Conservation (phyloP, 2,329 filamentous ascomycete genomes). For the Fusarium annulatum region DNA sequence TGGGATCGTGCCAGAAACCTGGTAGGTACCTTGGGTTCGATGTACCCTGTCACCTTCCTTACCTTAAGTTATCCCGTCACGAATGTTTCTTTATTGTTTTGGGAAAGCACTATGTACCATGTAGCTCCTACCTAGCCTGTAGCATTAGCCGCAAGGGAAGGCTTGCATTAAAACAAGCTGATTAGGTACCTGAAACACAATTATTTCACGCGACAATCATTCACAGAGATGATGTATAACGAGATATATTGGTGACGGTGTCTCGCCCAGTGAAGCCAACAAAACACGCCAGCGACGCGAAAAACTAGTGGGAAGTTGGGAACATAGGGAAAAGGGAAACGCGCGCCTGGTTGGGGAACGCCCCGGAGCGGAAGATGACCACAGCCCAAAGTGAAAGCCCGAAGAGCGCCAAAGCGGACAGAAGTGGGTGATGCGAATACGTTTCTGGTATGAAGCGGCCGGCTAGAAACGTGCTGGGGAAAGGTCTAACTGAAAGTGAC, state of each 20-base stretch:
- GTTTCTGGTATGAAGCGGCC: conserved; percentile 42
- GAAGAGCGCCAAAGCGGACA: conserved; percentile 42
- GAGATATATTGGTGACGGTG: conserved; percentile 6
- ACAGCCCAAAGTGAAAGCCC: conserved; percentile 38
- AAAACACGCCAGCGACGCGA: conserved; percentile 22
- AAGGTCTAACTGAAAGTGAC: conserved; percentile 35
- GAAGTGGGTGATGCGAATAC: conserved; percentile 42
- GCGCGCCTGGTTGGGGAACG: conserved; percentile 37
- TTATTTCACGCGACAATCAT: not conserved
- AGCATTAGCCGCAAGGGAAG: not conserved
- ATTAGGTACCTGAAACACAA: not conserved
- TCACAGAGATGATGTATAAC: not conserved
- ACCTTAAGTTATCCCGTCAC: not conserved
- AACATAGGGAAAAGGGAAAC: conserved; percentile 33
- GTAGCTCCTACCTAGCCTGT: not conserved
- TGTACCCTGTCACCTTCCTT: conserved; percentile 22
- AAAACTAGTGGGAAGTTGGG: not conserved
- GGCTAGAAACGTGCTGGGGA: conserved; percentile 41
- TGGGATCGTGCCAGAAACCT: conserved; percentile 41
- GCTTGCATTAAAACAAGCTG: not conserved
- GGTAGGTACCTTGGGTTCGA: conserved; percentile 21
- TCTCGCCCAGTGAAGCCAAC: not conserved
- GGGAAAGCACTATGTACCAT: not conserved
- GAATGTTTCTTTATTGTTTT: not conserved
- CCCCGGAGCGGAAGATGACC: conserved; percentile 19